Percentiles rank a stretch among this genome's conserved stretches.
These are phyloP conservation scores for Leavenworthia alabamica DNA, from an alignment of 345 rosid species.

Conservation along the genomic window DNA sequence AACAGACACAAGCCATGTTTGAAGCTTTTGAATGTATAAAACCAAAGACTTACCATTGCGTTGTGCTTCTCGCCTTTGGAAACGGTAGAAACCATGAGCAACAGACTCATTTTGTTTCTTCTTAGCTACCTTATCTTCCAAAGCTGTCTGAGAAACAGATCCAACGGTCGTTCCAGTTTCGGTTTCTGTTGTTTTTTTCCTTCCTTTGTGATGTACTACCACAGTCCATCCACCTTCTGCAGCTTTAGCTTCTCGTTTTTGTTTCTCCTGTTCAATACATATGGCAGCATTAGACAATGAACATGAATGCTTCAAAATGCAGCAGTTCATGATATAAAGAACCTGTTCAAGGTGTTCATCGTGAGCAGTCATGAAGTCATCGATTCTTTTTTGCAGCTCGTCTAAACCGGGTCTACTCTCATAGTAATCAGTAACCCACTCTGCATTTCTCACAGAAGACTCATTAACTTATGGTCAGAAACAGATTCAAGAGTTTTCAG, in stretches of 20 bases:
- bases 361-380: slow-evolving; percentile 65
- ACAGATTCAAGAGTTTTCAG: neutral
- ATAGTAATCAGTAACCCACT: slow-evolving; percentile 68
- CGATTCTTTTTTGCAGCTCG: slow-evolving; percentile 66
- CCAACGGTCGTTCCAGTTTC: slow-evolving; percentile 79
- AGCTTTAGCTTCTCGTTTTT: slow-evolving; percentile 70
- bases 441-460: slow-evolving; percentile 36
- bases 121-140: slow-evolving; percentile 53
- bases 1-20: neutral
- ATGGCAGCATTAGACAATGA: neutral
- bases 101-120: slow-evolving; percentile 61
- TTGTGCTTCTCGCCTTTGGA: slow-evolving; percentile 84
- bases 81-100: slow-evolving; percentile 73
- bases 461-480: neutral
- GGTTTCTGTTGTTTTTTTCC: slow-evolving; percentile 77
- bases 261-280: slow-evolving; percentile 49
- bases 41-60: slow-evolving; percentile 52
- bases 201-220: slow-evolving; percentile 87
- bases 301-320: neutral
- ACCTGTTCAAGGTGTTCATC: slow-evolving; percentile 82
- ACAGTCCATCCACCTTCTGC: slow-evolving; percentile 98
- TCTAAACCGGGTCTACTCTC: slow-evolving; percentile 71
- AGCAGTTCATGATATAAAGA: neutral
- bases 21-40: neutral
- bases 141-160: slow-evolving; percentile 64